A percentile compares a stretch with the other conserved stretches of the same genome.
Evolutionary conservation across 345 rosid genomes (phyloP).

Genomic region (Jatropha curcas): DNA sequence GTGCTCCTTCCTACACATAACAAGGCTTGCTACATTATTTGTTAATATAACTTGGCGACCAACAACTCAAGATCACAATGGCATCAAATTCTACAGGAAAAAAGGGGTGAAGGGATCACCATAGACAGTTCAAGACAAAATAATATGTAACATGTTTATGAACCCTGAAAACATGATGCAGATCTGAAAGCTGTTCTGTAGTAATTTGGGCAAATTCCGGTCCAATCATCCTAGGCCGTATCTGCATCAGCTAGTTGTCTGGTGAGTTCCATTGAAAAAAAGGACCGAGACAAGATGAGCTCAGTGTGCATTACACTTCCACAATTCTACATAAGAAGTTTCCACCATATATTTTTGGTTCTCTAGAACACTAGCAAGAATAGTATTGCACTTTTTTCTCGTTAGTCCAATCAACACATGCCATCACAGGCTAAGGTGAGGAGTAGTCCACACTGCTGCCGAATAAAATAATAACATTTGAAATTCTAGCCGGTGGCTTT

Average conservation of each 20-base stretch:
- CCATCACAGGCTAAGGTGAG: not conserved
- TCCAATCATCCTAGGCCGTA: not conserved
- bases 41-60: not conserved
- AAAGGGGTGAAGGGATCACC: not conserved
- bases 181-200: not conserved
- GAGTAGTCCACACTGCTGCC: not conserved
- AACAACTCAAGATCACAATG: not conserved
- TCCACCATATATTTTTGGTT: not conserved
- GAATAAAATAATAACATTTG: not conserved
- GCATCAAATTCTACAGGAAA: not conserved
- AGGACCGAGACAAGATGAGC: not conserved
- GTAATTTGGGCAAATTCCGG: not conserved
- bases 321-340: not conserved
- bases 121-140: not conserved
- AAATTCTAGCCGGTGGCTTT: not conserved
- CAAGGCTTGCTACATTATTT: not conserved
- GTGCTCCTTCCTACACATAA: not conserved
- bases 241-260: not conserved
- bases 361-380: not conserved
- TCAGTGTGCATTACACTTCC: no score
- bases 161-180: not conserved
- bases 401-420: not conserved
- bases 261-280: not conserved
- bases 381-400: not conserved
- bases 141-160: not conserved